Evolutionary conservation across 2,329 filamentous ascomycete genomes (phyloP).

Genomic region (Dactylonectria estremocensis): DNA sequence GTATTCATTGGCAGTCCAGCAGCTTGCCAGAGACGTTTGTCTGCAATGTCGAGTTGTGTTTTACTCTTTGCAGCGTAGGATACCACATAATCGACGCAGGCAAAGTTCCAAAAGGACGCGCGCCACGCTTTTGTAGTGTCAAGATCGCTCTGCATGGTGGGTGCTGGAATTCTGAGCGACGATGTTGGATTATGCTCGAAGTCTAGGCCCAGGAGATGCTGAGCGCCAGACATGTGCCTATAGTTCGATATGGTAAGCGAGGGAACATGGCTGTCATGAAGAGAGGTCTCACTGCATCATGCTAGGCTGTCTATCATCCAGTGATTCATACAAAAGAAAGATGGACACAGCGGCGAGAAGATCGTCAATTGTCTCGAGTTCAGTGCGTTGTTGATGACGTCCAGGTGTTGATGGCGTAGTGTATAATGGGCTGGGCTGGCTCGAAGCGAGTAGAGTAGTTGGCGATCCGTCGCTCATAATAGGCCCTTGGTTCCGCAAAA

Average conservation of each 20-base stretch:
- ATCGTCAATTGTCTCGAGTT: conserved; percentile 12
- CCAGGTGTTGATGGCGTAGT: not conserved
- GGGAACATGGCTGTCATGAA: not conserved
- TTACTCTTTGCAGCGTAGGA: conserved; percentile 3
- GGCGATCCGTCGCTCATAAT: not conserved
- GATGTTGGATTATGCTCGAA: not conserved
- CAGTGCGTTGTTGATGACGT: no score
- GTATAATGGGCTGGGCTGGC: not conserved
- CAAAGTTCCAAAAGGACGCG: conserved; percentile 20
- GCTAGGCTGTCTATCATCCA: conserved; percentile 12
- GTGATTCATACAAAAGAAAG: conserved; percentile 9
- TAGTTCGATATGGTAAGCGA: not conserved
- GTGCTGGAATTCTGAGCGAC: not conserved
- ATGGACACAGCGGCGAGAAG: conserved; percentile 11
- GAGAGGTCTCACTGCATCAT: conserved; percentile 7
- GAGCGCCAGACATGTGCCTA: conserved; percentile 19
- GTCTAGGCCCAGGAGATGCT: conserved; percentile 3
- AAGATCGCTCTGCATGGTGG: not conserved
- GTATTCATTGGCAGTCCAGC: conserved; percentile 7
- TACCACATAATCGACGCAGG: conserved; percentile 10
- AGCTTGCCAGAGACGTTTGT: conserved; percentile 13
- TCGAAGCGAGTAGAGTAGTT: no score
- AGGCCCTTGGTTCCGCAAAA: conserved; percentile 1
- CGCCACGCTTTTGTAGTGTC: conserved; percentile 20
- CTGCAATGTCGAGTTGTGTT: not conserved